Evolutionary conservation across 2,329 filamentous ascomycete species (phyloP).

Genomic region (Aspergillus awamori): DNA sequence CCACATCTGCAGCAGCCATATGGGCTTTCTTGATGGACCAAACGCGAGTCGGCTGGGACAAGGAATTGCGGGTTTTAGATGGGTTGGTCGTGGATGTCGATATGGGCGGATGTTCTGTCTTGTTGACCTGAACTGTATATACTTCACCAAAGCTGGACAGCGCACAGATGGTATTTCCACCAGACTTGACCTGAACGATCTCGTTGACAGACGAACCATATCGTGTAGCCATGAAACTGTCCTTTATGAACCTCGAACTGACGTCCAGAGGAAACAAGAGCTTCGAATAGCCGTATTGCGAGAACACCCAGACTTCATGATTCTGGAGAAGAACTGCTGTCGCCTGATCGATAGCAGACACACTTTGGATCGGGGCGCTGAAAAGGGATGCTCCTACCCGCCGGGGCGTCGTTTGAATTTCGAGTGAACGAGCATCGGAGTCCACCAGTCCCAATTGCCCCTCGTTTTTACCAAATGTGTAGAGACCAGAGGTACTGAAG

Average conservation of each 20-base stretch:
- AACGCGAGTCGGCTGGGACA: conserved; percentile 76
- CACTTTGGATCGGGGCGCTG: conserved; percentile 70
- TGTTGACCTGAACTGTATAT: conserved; percentile 79
- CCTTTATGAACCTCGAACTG: conserved; percentile 68
- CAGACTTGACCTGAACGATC: conserved; percentile 76
- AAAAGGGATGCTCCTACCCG: conserved; percentile 87
- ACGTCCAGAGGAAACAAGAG: conserved; percentile 79
- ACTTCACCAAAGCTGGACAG: conserved; percentile 82
- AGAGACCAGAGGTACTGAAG: conserved; percentile 78
- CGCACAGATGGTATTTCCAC: conserved; percentile 89
- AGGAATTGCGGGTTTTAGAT: conserved; percentile 79
- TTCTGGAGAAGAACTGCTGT: conserved; percentile 85
- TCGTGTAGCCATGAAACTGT: conserved; percentile 66
- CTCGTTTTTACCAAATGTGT: conserved; percentile 92
- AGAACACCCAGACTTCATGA: conserved; percentile 89
- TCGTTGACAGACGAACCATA: conserved; percentile 67
- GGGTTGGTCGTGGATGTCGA: conserved; percentile 86
- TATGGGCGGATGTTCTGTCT: conserved; percentile 61
- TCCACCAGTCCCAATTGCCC: conserved; percentile 94
- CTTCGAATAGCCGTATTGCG: conserved; percentile 93
- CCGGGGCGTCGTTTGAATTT: conserved; percentile 77
- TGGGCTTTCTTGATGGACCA: conserved; percentile 87
- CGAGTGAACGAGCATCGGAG: conserved; percentile 87
- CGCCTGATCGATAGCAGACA: conserved; percentile 86
- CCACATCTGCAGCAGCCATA: conserved; percentile 82